phyloP scores from a whole-genome alignment of 2,329 filamentous ascomycete genomes.

The Fusarium dlaminii region DNA sequence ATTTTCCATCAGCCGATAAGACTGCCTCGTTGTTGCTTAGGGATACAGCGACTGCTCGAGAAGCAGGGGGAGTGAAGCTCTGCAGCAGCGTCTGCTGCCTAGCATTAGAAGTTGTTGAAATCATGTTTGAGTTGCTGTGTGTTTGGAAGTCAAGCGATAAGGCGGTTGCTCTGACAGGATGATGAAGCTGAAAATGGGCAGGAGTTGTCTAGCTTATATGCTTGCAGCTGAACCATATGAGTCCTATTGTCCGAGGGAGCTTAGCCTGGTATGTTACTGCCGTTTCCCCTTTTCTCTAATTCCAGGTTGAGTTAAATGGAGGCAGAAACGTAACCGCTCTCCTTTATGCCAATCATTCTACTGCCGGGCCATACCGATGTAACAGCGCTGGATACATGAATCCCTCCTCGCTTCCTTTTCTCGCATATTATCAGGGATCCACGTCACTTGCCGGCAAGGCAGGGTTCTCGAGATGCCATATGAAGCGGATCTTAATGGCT shows the following conservation, averaged over 20 bases:
- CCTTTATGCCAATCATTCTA: background rate
- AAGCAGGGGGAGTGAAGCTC: background rate
- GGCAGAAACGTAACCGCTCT: slow-evolving; percentile 8
- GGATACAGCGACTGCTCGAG: background rate
- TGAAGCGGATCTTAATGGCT: slow-evolving; percentile 7
- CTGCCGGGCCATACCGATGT: slow-evolving; percentile 3
- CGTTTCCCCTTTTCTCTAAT: too few species aligned
- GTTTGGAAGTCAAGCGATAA: background rate
- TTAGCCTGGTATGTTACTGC: too few species aligned
- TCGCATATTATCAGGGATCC: background rate
- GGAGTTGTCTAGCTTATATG: too few species aligned
- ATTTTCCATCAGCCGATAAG: too few species aligned
- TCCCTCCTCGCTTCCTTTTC: slow-evolving; percentile 5
- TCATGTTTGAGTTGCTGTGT: background rate
- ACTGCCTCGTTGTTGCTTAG: too few species aligned
- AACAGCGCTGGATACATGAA: background rate
- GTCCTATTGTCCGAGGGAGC: too few species aligned
- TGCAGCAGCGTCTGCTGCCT: background rate
- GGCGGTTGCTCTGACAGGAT: too few species aligned
- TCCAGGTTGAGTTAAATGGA: too few species aligned
- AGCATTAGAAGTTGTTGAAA: background rate
- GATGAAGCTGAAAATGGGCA: too few species aligned
- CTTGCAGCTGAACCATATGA: too few species aligned
- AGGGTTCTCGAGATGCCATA: slow-evolving; percentile 9
- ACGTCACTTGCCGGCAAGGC: slow-evolving; percentile 6